Percentiles rank a stretch among this genome's conserved stretches.
Evolutionary conservation across 306 rosid species (phyloP).

Genomic region (Alnus glutinosa): DNA sequence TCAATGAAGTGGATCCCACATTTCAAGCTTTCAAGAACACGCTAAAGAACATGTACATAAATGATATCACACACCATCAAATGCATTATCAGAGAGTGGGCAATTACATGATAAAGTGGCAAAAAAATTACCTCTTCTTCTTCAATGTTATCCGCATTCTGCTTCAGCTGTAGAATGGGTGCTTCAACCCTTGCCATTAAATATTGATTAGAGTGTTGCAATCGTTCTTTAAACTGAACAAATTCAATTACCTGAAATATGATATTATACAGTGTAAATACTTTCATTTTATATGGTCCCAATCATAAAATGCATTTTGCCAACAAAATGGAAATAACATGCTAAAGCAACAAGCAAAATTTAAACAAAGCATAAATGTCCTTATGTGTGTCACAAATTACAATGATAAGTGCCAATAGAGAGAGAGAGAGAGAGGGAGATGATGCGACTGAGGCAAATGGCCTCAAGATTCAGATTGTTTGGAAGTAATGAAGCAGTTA

Average conservation of each 20-base stretch:
- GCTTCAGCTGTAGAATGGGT: slow-evolving; percentile 78
- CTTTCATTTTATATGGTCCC: not conserved
- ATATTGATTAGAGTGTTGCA: slow-evolving; percentile 86
- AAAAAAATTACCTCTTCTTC: slow-evolving; percentile 69
- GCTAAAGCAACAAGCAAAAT: slow-evolving; percentile 2
- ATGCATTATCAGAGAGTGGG: slow-evolving; percentile 16
- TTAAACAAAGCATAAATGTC: not conserved
- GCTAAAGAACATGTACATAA: slow-evolving; percentile 41
- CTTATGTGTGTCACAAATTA: not conserved
- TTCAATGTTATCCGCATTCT: slow-evolving; percentile 75
- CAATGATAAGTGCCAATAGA: not conserved
- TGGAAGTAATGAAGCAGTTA: not conserved
- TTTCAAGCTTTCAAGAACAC: slow-evolving; percentile 69
- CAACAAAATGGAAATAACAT: not conserved
- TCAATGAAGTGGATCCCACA: slow-evolving; percentile 75
- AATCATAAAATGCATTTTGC: not conserved
- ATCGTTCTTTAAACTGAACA: slow-evolving; percentile 86
- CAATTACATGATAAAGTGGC: slow-evolving; percentile 17
- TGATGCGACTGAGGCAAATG: not conserved
- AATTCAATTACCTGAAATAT: slow-evolving; percentile 86
- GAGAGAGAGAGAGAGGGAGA: not conserved
- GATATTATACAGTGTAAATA: not conserved
- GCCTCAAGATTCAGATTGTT: not conserved
- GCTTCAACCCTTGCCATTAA: slow-evolving; percentile 75
- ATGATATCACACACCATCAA: slow-evolving; percentile 25